Base-by-base conservation (phyloP, 2,329 filamentous ascomycete genomes). In the Moelleriella libera region DNA sequence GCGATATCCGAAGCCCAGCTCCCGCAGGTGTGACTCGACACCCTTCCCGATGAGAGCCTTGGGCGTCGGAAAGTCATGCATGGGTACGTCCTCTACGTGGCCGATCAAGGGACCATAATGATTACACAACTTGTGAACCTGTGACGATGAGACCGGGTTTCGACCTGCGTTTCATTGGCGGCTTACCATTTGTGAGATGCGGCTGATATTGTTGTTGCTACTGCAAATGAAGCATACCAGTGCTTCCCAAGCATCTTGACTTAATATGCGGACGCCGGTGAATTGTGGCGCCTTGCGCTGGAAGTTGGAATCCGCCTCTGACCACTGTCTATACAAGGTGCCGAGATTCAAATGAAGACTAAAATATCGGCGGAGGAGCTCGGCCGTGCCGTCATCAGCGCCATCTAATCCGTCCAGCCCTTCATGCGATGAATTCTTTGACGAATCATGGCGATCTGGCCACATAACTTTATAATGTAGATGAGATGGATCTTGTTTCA, bases 121-220 rank as follows among this genome's bases (percentile, higher is more conserved):
- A 30, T 76, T 63, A 61, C 94, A 98, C 10, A 98, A 70, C 57
- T 95, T 97, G 55, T 94, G 82, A 28, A 90, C 77, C 78, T 82
- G 48, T 6, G 34, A 3, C 43, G 14, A 12, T 7, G 34, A n/a
- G 34, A n/a, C 6, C 10, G 14, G 9, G 11, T 14, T 2, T 10
- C 2, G 9, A 11, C 10, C 1, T 11, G 4, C 8, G 10, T 9
- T 21, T 12, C 34, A 8, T 21, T 6, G 21, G 6, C 12, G 30
- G 39, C 59, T 52, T 57, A 85, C 88, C 92, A 98, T 98, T 65
- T 94, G 86, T 5, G 86, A 90, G 61, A 98, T 98, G 40, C 92
- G 80, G 2, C 82, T 76, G 51, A 98, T 98, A 61, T 98, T 96
- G 68, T 98, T 98, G 67, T 98, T 98, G 66, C 88, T 95, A 65